Evolutionary conservation across 768 basidiomycete species (phyloP), one percentile per base, ranked within the genome.

Genomic region (Galerina sulciceps): DNA sequence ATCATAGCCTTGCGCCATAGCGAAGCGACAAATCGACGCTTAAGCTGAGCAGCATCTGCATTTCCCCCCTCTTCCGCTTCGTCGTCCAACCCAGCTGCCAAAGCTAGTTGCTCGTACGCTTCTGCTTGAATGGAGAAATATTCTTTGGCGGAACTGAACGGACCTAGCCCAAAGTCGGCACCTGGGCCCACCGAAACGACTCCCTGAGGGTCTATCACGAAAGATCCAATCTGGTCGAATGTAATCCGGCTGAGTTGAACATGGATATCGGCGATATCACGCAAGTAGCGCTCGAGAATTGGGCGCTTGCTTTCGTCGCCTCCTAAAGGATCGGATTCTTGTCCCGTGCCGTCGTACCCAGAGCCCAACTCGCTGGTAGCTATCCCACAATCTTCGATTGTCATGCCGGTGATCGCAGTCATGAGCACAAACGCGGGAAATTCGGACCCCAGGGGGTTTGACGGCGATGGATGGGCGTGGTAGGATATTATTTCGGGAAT

Each of bases 391-490:
- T 79, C 77, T 53, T 76, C 77, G 38, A 79, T 77, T 13, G 77
- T 77, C 45, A 71, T 74, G 2, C 77, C 77, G 10, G 66, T 71
- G 52, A 77, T 71, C 2, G 77, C 75, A 9, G 75, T 74, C 77
- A 77, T 79, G 42, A 79, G 66, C 15, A 79, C 76, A 56, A 79
- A 79, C 10, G 77, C 74, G 17, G 77, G 76, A 56, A 75, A 74
- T 6, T 71, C 64, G 23, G 72, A 64, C 1, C 77, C 76, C 11
- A 79, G 69, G 1, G 76, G 77, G 60, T 77, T 71, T 58, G 65
- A 61, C 17, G 74, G 66, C 41, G 74, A 73, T 42, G 67, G 68
- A 55, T 67, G 66, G 1, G 76, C 72, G 57, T 76, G 74, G 64
- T 70, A 76, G 20, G 75, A 70, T 42, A 76, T 70, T 57, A 77